Base-by-base conservation (phyloP, 306 rosid species). In the Pueraria montana region DNA sequence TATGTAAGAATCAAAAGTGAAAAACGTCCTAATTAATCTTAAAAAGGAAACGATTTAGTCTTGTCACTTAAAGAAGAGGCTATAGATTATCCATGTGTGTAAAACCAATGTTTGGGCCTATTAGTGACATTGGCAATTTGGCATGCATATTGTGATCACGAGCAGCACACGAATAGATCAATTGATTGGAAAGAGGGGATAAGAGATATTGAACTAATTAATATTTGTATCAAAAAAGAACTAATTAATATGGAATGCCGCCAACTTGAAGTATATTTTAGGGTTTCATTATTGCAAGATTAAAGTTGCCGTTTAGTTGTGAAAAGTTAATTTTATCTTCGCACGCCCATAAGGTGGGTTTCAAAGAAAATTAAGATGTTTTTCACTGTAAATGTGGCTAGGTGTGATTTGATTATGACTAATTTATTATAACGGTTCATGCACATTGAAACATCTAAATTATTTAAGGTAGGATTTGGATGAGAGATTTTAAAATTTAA, bases 21-120 rank as follows among this genome's bases (percentile, higher is more conserved):
- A 17, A 30, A 50, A 17, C 32, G 18, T 50, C 26, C 18, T 16
- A 1, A n/a, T n/a, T n/a, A 45, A 62, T 23, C 49, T 17, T 24
- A 23, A 21, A 50, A 49, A 23, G 18, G 8, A 21, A 61, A 21
- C 32, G 5, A 9, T 32, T 64, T 49, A 72, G 73, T 50, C 20
- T 13, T 48, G 34, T 24, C 17, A 46, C 18, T 48, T 49, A 80
- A 80, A 59, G 53, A 72, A 72, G 84, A 45, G 79, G 65, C 74
- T 48, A 11, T 2, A 14, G 9, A 80, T 68, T 26, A 17, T 55
- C 70, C 72, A 18, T 27, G 78, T 30, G 72, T 30, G 59, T 21
- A 40, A 36, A 26, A 30, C 23, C 20, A 11, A 5, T 13, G 12
- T 64, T 3, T 36, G 26, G 6, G 23, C 32, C 42, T 36, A 66